Percentiles rank a stretch among this genome's conserved stretches.
These are phyloP conservation scores for Blastomyces percursus DNA, from an alignment of 2,329 filamentous ascomycete genomes.

Conservation along the genomic window DNA sequence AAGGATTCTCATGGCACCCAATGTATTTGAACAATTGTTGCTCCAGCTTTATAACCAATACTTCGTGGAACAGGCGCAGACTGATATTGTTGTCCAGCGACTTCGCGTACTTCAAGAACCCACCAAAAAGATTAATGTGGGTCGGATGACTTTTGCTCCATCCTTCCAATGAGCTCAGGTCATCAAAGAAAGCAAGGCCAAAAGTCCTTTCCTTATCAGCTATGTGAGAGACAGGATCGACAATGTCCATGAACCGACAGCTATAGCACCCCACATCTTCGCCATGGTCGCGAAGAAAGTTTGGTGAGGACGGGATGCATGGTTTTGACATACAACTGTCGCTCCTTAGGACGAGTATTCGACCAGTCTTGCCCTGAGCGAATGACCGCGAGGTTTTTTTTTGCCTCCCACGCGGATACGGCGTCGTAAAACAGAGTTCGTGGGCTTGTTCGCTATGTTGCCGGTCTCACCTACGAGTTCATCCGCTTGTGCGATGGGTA, in stretches of 20 bases:
- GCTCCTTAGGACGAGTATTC: conserved; percentile 31
- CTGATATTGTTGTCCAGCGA: conserved; percentile 27
- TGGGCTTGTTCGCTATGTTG: not conserved
- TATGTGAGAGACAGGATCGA: conserved; percentile 20
- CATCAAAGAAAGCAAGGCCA: conserved; percentile 35
- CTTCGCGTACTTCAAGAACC: conserved; percentile 32
- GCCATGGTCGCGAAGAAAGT: conserved; percentile 36
- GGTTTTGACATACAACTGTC: conserved; percentile 34
- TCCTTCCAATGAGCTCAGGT: conserved; percentile 30
- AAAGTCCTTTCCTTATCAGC: conserved; percentile 29
- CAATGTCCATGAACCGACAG: conserved; percentile 36
- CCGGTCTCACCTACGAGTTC: conserved; percentile 21
- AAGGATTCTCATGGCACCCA: conserved; percentile 28
- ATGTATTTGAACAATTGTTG: conserved; percentile 38
- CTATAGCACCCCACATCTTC: conserved; percentile 35
- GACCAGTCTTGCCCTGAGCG: conserved; percentile 40
- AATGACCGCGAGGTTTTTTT: conserved; percentile 35
- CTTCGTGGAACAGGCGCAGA: conserved; percentile 34
- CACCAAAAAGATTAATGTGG: conserved; percentile 34
- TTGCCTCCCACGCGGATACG: conserved; percentile 28
- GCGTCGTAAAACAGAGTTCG: not conserved
- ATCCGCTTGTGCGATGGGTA: conserved; percentile 32
- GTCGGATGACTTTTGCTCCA: conserved; percentile 34
- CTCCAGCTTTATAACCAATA: conserved; percentile 29
- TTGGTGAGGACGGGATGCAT: conserved; percentile 37